Conservation (phyloP, 2,329 filamentous ascomycete genomes). For the Fusarium sarcochroum region DNA sequence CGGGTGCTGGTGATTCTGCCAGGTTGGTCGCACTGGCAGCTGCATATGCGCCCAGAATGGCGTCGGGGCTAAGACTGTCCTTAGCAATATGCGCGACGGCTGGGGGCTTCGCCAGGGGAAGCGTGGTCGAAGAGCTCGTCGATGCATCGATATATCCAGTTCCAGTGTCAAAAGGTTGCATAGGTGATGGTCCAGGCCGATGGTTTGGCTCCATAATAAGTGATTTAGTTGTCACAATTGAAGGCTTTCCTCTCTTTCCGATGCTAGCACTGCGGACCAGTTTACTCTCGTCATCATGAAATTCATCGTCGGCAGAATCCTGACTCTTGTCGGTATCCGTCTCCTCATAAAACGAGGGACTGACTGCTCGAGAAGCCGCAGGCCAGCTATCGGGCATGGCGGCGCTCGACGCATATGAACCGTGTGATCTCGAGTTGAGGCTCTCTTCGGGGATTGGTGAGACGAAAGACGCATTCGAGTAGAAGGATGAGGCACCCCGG, state of each 20-base stretch:
- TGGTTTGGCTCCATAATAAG: conserved; percentile 18
- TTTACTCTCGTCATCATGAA: conserved; percentile 69
- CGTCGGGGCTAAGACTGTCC: conserved; percentile 57
- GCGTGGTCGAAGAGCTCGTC: conserved; percentile 61
- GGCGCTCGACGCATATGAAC: conserved; percentile 79
- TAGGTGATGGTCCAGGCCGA: conserved; percentile 55
- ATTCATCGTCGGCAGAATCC: conserved; percentile 60
- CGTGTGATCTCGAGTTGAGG: conserved; percentile 68
- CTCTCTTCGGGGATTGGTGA: conserved; percentile 83
- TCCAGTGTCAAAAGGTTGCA: conserved; percentile 60
- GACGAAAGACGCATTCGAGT: conserved; percentile 76
- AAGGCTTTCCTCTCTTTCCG: conserved; percentile 71
- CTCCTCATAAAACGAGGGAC: conserved; percentile 65
- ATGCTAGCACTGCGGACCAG: conserved; percentile 74
- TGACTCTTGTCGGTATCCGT: conserved; percentile 61
- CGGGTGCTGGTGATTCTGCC: conserved; percentile 48
- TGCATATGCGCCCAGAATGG: conserved; percentile 65
- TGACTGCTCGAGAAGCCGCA: conserved; percentile 61
- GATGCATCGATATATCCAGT: conserved; percentile 63
- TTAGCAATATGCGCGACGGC: conserved; percentile 31
- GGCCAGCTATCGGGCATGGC: conserved; percentile 80
- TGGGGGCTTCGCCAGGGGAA: conserved; percentile 49
- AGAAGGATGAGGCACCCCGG: conserved; percentile 74
- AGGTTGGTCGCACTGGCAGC: conserved; percentile 63
- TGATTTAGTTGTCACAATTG: conserved; percentile 62